Evolutionary conservation across 2,329 filamentous ascomycete species (phyloP).

Genomic region (Proliferodiscus dingleyae): DNA sequence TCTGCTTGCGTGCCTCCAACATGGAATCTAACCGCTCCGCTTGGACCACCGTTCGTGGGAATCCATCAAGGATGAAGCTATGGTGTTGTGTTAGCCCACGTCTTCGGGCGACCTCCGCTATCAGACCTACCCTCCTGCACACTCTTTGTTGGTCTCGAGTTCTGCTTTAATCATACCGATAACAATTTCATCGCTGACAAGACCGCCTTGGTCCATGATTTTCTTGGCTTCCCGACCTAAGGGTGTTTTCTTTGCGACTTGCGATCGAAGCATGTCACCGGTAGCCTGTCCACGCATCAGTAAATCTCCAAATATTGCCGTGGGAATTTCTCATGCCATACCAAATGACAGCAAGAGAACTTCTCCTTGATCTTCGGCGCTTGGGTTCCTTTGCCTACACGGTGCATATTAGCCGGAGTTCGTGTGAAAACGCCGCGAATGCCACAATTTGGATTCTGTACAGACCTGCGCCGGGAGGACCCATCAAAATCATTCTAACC

Average conservation of each 20-base stretch:
- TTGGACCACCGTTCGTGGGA: conserved; percentile 93
- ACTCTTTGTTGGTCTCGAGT: conserved; percentile 89
- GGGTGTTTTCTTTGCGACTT: conserved; percentile 94
- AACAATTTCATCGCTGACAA: conserved; percentile 98
- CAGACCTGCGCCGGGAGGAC: conserved; percentile 93
- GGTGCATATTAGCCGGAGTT: conserved; percentile 22
- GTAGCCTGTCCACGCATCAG: conserved; percentile 63
- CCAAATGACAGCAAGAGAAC: conserved; percentile 94
- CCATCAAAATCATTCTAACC: conserved; percentile 95
- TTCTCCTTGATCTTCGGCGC: conserved; percentile 97
- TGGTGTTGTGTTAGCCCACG: conserved; percentile 14
- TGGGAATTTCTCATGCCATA: conserved; percentile 42
- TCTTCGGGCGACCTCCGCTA: conserved; percentile 1
- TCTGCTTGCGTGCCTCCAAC: conserved; percentile 72
- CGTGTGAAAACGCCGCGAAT: conserved; percentile 3
- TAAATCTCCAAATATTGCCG: conserved; percentile 9
- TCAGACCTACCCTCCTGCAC: conserved; percentile 79
- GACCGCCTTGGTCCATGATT: conserved; percentile 98
- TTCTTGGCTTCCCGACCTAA: conserved; percentile 97
- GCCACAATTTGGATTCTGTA: conserved; percentile 19
- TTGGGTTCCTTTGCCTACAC: conserved; percentile 92
- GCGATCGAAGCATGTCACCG: conserved; percentile 97
- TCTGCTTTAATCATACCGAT: conserved; percentile 99
- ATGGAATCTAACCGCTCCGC: conserved; percentile 92
- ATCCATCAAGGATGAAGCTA: conserved; percentile 98